Base-by-base conservation (phyloP, 2,329 filamentous ascomycete genomes). In the Catunica adiposa region DNA sequence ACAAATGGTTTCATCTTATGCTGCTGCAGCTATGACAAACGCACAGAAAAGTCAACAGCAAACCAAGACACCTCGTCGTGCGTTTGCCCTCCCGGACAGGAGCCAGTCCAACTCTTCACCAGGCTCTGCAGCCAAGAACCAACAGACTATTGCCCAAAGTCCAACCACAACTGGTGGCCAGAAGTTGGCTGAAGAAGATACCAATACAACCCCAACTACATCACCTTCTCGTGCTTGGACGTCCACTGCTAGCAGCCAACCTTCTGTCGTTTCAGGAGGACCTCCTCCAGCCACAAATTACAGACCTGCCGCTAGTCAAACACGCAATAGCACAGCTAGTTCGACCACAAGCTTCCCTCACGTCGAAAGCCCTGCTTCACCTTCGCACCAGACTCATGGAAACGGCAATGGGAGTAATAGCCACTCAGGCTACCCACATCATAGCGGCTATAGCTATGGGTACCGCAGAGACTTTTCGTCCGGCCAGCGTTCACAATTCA, bases 11-110 rank as follows among this genome's bases (percentile, higher is more conserved):
- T 23, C 50, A 15, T 52, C 50, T 20, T 52, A 52, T 52, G 50
- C 50, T 3, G 50, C 50, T 17, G 50, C 50, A 38, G 50, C 50
- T 38, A 52, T 52, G 50, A 22, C 7, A 3, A 52, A 52, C 17
- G 7, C 50, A n/a, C 50, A 52, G 9, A 52, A 52, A 23, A 38
- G 31, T 17, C 50, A 52, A 8, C 50, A 37, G 15, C 31, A 52
- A 40, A 25, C 17, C 31, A 52, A 52, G 25, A 20, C 22, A 23
- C 22, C 22, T 22, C 22, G 44, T 25, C 44, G 22, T 15, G 22
- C 44, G 22, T 48, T 48, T 26, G n/a, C 44, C n/a, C 11, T 48
- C 26, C 44, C 8, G 11, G 44, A 48, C n/a, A n/a, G 44, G 22
- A 25, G 15, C 44, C 44, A 48, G 23, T 15, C 4, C 11, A 34